Conservation (phyloP, 495 filamentous ascomycete genomes). For the Neurospora cerealis region DNA sequence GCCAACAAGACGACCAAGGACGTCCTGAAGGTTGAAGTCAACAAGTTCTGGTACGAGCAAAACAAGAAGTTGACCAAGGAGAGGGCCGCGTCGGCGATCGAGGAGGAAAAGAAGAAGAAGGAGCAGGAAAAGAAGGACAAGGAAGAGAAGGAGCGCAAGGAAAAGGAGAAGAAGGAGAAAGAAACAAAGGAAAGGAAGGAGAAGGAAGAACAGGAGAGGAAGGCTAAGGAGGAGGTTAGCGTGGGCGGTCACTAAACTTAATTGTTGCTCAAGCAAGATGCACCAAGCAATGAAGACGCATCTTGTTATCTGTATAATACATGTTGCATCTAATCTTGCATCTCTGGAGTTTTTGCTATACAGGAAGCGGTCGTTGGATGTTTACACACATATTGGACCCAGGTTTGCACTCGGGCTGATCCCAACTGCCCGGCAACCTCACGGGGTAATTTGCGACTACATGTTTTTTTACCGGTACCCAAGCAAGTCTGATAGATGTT, state of each 20-base stretch:
- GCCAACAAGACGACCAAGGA: conserved; percentile 10
- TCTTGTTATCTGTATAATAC: not conserved
- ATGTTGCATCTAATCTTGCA: not conserved
- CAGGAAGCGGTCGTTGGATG: not conserved
- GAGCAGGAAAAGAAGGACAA: conserved; percentile 3
- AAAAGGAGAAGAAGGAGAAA: conserved; percentile 3
- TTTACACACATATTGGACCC: not conserved
- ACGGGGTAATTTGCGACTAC: not conserved
- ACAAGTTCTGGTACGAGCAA: conserved; percentile 7
- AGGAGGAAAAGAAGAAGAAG: conserved; percentile 1
- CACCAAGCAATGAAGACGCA: not conserved
- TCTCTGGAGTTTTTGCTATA: not conserved
- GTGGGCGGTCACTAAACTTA: not conserved
- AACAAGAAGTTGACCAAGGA: conserved; percentile 2
- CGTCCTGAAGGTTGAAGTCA: conserved; percentile 2
- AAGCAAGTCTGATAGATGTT: not conserved
- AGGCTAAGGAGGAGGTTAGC: conserved; percentile 2
- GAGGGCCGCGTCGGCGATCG: conserved; percentile 2
- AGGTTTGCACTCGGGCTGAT: not conserved
- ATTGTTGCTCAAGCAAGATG: not conserved
- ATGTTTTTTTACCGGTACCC: not conserved
- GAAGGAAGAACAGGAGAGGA: conserved; percentile 1
- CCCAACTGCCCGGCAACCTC: no score
- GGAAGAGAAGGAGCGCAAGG: conserved; percentile 2
- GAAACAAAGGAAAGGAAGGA: conserved; percentile 1